Percentiles rank a stretch among this genome's conserved stretches.
Conservation (phyloP, 225 moss, liverwort and hornwort species). For the Anthoceros angustus region DNA sequence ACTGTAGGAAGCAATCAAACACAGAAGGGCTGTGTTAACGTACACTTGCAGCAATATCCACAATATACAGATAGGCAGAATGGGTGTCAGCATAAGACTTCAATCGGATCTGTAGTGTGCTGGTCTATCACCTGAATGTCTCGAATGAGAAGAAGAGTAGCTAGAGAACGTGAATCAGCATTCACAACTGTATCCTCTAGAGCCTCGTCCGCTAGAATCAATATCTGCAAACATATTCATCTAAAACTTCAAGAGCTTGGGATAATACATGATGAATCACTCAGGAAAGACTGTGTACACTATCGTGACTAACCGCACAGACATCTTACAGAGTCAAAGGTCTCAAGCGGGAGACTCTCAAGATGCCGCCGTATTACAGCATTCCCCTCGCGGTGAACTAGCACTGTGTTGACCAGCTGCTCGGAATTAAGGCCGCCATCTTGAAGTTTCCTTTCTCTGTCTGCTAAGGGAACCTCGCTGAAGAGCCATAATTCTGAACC, state of each 20-base stretch:
- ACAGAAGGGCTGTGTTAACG: neutral
- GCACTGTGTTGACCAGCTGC: conserved; percentile 28
- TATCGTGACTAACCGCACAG: neutral
- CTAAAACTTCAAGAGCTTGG: neutral
- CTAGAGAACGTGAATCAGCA: neutral
- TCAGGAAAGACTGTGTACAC: neutral
- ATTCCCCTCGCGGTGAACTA: conserved; percentile 46
- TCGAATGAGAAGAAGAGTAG: neutral
- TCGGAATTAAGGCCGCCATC: conserved; percentile 22
- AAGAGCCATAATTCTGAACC: conserved; percentile 71
- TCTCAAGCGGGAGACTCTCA: conserved; percentile 47
- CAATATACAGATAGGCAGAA: neutral
- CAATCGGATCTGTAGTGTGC: neutral
- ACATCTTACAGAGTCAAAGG: conserved; percentile 46
- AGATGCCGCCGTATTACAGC: conserved; percentile 42
- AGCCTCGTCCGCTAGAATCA: conserved; percentile 32
- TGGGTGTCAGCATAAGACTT: neutral
- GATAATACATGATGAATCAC: neutral
- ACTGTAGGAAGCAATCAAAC: conserved; percentile 8
- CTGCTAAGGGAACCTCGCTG: conserved; percentile 33
- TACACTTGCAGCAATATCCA: neutral
- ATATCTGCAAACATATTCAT: conserved; percentile 17
- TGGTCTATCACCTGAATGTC: neutral
- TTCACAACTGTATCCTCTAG: neutral
- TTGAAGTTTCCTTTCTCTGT: conserved; percentile 34